Evolutionary conservation across 2,329 filamentous ascomycete species (phyloP).

Genomic region (Cercospora berteroae): DNA sequence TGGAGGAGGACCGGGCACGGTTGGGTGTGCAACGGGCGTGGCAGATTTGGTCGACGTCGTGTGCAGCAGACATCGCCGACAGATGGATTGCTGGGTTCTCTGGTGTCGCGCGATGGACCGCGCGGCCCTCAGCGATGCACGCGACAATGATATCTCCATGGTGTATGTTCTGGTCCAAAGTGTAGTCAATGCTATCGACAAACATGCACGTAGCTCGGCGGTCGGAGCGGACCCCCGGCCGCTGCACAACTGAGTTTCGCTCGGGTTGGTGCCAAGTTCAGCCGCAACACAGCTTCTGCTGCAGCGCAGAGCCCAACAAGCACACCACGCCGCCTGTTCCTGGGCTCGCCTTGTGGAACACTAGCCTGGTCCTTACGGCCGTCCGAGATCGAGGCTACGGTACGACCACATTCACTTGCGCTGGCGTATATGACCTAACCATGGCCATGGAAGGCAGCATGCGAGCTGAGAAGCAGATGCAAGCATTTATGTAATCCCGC

Average conservation of each 20-base stretch:
- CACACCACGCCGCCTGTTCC: not conserved
- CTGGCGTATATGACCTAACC: not conserved
- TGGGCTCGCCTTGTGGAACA: not conserved
- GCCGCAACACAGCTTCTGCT: not conserved
- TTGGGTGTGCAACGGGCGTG: conserved; percentile 57
- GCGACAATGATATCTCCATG: conserved; percentile 25
- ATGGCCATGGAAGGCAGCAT: not conserved
- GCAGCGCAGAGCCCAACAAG: not conserved
- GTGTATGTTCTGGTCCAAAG: not conserved
- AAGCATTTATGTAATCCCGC: not conserved
- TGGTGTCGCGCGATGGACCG: conserved; percentile 35
- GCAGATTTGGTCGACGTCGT: conserved; percentile 47
- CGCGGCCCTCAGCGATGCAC: conserved; percentile 28
- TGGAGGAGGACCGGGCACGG: conserved; percentile 60
- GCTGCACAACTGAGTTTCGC: not conserved
- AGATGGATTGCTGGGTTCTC: conserved; percentile 16
- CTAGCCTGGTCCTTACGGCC: not conserved
- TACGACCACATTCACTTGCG: not conserved
- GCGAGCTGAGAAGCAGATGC: not conserved
- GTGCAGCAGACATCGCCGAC: conserved; percentile 45
- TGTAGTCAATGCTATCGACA: not conserved
- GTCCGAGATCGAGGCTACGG: not conserved
- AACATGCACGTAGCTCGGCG: not conserved
- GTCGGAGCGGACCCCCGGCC: not conserved
- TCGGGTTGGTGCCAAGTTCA: not conserved